These are phyloP conservation scores for Arctostaphylos glauca DNA, from an alignment of 148 eudicot species.

Conservation along the genomic window DNA sequence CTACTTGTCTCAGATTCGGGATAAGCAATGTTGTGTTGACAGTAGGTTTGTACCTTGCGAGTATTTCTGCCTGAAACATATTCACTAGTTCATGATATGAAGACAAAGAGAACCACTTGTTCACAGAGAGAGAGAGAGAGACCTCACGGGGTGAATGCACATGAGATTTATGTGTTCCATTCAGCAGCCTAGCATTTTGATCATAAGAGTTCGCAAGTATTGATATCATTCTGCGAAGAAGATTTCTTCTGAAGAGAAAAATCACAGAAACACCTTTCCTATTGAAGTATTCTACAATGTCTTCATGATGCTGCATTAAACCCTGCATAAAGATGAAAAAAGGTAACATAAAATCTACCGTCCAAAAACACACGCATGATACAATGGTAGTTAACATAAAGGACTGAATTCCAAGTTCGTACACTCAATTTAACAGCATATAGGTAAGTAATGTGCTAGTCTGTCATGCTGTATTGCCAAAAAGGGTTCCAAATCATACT, in stretches of 20 bases:
- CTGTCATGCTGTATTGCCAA: not conserved
- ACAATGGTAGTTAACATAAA: not conserved
- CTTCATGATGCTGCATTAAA: slow-evolving; percentile 76
- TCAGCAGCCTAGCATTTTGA: slow-evolving; percentile 59
- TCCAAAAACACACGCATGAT: not conserved
- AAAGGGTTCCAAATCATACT: not conserved
- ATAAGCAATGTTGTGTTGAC: slow-evolving; percentile 58
- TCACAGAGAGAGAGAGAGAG: not conserved
- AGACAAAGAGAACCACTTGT: not conserved
- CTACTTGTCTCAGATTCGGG: slow-evolving; percentile 55
- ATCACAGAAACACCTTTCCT: slow-evolving; percentile 66
- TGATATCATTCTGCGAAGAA: slow-evolving; percentile 75
- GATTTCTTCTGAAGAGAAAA: slow-evolving; percentile 86
- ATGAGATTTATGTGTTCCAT: slow-evolving; percentile 87
- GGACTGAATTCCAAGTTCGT: not conserved
- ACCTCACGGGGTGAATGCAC: slow-evolving; percentile 83
- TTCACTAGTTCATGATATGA: not conserved
- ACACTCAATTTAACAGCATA: not conserved
- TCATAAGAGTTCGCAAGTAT: slow-evolving; percentile 82
- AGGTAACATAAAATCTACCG: not conserved
- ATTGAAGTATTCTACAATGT: slow-evolving; percentile 68
- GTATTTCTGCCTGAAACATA: slow-evolving; percentile 56
- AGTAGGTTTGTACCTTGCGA: slow-evolving; percentile 64
- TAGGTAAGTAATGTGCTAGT: not conserved
- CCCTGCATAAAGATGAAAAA: slow-evolving; percentile 48